Percentiles rank a stretch among this genome's conserved stretches.
Conservation (phyloP, 192 early-diverging fungal species). For the Chytriomyces confervae region DNA sequence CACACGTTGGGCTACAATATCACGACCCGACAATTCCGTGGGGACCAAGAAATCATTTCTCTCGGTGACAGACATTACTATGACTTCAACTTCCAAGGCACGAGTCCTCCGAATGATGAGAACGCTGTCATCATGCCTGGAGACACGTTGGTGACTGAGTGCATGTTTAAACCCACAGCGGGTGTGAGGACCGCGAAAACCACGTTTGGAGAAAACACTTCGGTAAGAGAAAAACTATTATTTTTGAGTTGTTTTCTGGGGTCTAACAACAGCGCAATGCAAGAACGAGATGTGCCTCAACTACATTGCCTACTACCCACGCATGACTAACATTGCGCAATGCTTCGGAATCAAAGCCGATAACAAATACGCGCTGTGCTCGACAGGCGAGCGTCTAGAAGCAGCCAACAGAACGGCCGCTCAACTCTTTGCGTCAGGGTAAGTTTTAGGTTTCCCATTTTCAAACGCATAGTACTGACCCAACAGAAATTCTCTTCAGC, state of each 20-base stretch:
- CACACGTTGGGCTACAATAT: conserved; percentile 25
- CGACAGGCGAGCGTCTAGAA: neutral
- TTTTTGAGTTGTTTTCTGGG: neutral
- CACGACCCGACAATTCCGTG: conserved; percentile 17
- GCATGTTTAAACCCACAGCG: conserved; percentile 5
- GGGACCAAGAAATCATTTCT: conserved; percentile 18
- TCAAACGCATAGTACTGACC: too few species aligned
- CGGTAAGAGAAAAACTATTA: neutral
- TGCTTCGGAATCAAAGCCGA: neutral
- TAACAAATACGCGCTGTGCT: neutral
- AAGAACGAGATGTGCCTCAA: conserved; percentile 44
- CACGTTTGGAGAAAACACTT: conserved; percentile 10
- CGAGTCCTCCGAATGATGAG: neutral
- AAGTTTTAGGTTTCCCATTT: too few species aligned
- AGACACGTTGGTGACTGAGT: conserved; percentile 16
- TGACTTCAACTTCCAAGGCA: conserved; percentile 32
- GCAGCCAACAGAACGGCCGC: too few species aligned
- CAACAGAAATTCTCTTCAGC: too few species aligned
- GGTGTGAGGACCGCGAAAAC: conserved; percentile 4
- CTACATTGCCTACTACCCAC: conserved; percentile 38
- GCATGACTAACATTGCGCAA: conserved; percentile 3
- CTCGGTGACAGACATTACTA: conserved; percentile 14
- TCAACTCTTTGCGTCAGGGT: too few species aligned
- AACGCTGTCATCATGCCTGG: conserved; percentile 5
- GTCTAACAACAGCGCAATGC: neutral